Conservation (phyloP, 2,329 filamentous ascomycete genomes). For the Sarocladium oryzae region DNA sequence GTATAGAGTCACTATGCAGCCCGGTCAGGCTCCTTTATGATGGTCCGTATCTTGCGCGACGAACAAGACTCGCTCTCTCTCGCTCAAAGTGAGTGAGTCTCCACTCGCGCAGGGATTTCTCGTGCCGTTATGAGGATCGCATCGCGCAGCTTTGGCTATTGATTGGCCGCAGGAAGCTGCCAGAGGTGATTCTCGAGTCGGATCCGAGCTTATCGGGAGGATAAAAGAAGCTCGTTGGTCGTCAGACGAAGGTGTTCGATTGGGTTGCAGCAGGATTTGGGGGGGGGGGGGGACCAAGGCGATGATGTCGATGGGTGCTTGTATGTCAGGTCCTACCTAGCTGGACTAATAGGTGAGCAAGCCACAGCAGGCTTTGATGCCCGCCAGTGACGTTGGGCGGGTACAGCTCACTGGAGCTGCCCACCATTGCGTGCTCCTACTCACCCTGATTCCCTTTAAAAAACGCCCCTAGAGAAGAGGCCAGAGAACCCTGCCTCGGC, state of each 20-base stretch:
- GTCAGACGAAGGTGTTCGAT: not conserved
- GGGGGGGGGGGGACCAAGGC: too few relatives aligned
- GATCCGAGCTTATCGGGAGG: not conserved
- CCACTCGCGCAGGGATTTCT: constrained; percentile 9
- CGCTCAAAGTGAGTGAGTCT: not conserved
- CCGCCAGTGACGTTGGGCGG: constrained; percentile 4
- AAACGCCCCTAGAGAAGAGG: not conserved
- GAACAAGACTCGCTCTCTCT: not conserved
- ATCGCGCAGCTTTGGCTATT: not conserved
- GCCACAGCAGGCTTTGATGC: not conserved
- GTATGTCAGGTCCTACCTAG: not conserved
- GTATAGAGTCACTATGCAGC: not conserved
- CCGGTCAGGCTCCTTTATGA: not conserved
- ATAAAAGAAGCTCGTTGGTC: not conserved
- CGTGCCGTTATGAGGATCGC: constrained; percentile 10
- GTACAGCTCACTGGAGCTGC: not conserved
- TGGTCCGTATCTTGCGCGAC: not conserved
- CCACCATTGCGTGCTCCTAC: too few relatives aligned
- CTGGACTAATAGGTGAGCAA: not conserved
- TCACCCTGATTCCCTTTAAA: not conserved
- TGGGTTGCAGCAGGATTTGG: constrained; percentile 1
- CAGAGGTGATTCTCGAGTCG: not conserved
- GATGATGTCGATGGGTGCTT: constrained; percentile 6
- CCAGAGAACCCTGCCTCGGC: not conserved
- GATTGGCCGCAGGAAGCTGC: not conserved